Evolutionary conservation across 2,329 filamentous ascomycete species (phyloP), one percentile per base, ranked within the genome.

Genomic region (Aspergillus sp.): DNA sequence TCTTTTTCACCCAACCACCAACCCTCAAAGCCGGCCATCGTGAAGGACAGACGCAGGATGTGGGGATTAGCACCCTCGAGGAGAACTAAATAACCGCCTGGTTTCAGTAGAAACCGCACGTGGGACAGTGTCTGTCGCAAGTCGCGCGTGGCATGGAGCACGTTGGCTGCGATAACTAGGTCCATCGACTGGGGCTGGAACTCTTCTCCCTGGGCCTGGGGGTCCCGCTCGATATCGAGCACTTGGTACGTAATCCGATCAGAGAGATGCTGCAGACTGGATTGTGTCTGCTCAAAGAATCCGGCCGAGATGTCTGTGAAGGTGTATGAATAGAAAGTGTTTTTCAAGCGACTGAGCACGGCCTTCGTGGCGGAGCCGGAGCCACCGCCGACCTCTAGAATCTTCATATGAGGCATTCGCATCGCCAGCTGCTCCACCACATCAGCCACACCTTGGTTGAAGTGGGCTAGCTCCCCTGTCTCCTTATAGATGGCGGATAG

Each of bases 31-130:
- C 45, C 45, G n/a, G n/a, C 45, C 26, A 50, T 22, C 16, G 39
- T 36, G 31, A 51, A 51, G 6, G 45, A 16, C 7, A 6, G n/a
- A 1, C 16, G 14, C 29, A 52, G 3, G 3, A 18, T 9, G 18
- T 22, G 9, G 7, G 51, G n/a, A 24, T 52, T 22, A 2, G 52
- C 26, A 20, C 18, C 16, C 52, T 54, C 52, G 11, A 50, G 14
- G 5, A 50, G 14, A 2, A 55, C 51, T 6, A 60, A 14, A 31
- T 60, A 55, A 1, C 81, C 81, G 0, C 78, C 80, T 0, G 81
- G 77, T 45, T 63, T 64, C 3, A 74, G 61, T 26, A 74, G 55
- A 1, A 36, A 56, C 1, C 65, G 61, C 1, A 72, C 61, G 54
- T 69, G 65, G 1, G 10, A 32, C 45, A 74, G 24, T 1, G 68